Evolutionary conservation across 2,329 filamentous ascomycete genomes (phyloP).

Genomic region (Mariannaea sp.): DNA sequence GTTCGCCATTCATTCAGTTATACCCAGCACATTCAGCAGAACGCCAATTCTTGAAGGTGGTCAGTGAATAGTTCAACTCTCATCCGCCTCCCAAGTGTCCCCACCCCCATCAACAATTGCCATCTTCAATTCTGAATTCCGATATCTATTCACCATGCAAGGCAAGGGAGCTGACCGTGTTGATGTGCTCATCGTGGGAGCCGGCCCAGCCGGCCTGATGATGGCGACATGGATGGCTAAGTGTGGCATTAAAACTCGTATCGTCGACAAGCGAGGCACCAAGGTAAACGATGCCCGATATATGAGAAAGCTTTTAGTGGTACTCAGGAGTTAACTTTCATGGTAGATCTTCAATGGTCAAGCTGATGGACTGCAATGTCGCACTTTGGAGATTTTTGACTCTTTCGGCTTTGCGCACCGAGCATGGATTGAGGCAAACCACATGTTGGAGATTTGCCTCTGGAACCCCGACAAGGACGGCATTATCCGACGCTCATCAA

Average conservation of each 20-base stretch:
- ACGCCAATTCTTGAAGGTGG: not conserved
- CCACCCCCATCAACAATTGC: no score
- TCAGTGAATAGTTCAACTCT: not conserved
- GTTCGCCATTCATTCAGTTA: not conserved
- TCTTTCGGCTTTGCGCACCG: constrained; percentile 69
- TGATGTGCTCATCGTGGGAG: constrained; percentile 21
- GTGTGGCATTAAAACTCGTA: constrained; percentile 25
- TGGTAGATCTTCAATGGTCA: constrained; percentile 42
- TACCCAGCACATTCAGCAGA: not conserved
- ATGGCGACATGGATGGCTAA: constrained; percentile 27
- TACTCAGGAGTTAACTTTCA: not conserved
- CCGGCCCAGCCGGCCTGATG: constrained; percentile 24
- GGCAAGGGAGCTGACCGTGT: constrained; percentile 12
- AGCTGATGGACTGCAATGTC: constrained; percentile 59
- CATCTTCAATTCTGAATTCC: not conserved
- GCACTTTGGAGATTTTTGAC: constrained; percentile 74
- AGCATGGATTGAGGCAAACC: constrained; percentile 68
- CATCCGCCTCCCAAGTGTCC: not conserved
- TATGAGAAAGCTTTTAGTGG: no score
- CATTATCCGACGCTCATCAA: constrained; percentile 59
- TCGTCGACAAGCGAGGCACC: constrained; percentile 25
- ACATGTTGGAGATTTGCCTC: constrained; percentile 63
- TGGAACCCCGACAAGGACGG: constrained; percentile 68
- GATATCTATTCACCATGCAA: not conserved
- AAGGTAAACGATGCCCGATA: constrained; percentile 10